Evolutionary conservation across 441 rosid species (phyloP).

Genomic region (Sinapis alba): DNA sequence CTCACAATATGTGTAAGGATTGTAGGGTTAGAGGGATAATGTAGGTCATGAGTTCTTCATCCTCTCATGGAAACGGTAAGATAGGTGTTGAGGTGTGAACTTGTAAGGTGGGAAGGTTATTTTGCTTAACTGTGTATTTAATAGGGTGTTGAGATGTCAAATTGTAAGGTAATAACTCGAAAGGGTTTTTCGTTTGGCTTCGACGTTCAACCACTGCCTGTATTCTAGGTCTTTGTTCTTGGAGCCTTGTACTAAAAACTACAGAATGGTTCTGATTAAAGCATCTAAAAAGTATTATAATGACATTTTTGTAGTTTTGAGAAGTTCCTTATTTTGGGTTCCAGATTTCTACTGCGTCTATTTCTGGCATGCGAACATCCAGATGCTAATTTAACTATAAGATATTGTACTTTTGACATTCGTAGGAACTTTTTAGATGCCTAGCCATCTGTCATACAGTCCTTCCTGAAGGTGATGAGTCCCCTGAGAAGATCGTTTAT

Average conservation of each 20-base stretch:
- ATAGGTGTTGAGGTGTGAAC: slow-evolving; percentile 13
- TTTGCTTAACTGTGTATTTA: not conserved
- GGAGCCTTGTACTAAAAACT: slow-evolving; percentile 18
- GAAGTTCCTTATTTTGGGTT: slow-evolving; percentile 21
- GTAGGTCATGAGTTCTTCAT: not conserved
- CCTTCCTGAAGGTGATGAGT: slow-evolving; percentile 98
- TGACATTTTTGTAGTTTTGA: slow-evolving; percentile 19
- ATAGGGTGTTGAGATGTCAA: slow-evolving; percentile 11
- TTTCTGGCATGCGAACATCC: slow-evolving; percentile 43
- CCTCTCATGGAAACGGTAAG: not conserved
- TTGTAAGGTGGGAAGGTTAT: slow-evolving; percentile 11
- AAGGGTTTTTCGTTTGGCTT: slow-evolving; percentile 13
- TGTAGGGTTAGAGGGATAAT: slow-evolving; percentile 18
- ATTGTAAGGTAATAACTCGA: slow-evolving; percentile 4
- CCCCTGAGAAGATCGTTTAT: slow-evolving; percentile 89
- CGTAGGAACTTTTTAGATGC: slow-evolving; percentile 98
- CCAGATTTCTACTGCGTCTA: slow-evolving; percentile 69
- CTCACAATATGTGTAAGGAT: slow-evolving; percentile 63
- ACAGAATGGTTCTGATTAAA: not conserved
- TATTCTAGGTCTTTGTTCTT: not conserved
- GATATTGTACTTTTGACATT: not conserved
- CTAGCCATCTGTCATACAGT: slow-evolving; percentile 99
- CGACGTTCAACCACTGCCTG: not conserved
- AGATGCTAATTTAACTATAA: slow-evolving; percentile 20
- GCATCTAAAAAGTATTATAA: slow-evolving; percentile 1